phyloP scores from a whole-genome alignment of 2,329 filamentous ascomycete species.

The Trichoderma simmonsii region DNA sequence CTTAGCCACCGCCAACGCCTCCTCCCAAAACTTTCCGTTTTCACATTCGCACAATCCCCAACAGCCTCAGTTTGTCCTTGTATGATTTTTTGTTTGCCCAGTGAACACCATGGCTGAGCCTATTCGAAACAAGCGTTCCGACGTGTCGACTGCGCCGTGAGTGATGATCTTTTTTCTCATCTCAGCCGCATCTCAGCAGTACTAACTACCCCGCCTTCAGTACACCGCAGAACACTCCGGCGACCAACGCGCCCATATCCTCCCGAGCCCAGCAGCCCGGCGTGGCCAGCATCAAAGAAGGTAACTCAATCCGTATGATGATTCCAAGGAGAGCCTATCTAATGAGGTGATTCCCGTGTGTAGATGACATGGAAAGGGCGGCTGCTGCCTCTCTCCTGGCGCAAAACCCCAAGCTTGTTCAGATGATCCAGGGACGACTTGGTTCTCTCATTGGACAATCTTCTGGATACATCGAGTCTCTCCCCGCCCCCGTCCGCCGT shows the following conservation, averaged over 20 bases:
- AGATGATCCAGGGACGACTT: conserved; percentile 97
- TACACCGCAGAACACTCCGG: conserved; percentile 97
- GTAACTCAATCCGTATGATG: conserved; percentile 52
- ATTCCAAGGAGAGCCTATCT: conserved; percentile 17
- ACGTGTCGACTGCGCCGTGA: conserved; percentile 57
- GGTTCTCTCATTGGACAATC: conserved; percentile 89
- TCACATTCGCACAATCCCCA: conserved; percentile 27
- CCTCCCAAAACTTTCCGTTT: conserved; percentile 35
- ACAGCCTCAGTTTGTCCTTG: conserved; percentile 25
- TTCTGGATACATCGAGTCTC: conserved; percentile 96
- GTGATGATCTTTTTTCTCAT: conserved; percentile 31
- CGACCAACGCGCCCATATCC: conserved; percentile 92
- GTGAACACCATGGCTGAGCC: conserved; percentile 57
- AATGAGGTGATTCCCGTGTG: conserved; percentile 12
- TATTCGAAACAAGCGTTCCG: conserved; percentile 61
- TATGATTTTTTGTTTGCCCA: conserved; percentile 26
- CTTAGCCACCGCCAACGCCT: conserved; percentile 37
- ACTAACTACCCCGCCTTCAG: conserved; percentile 54
- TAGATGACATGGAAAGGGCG: conserved; percentile 87
- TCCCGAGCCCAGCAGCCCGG: conserved; percentile 95
- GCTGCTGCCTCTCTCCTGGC: conserved; percentile 90
- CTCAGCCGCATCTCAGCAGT: conserved; percentile 21
- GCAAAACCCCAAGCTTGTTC: conserved; percentile 88
- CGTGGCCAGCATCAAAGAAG: conserved; percentile 94
- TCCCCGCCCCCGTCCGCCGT: conserved; percentile 83